Evolutionary conservation across 768 basidiomycete genomes (phyloP).

Genomic region (Gymnopilus dilepis): DNA sequence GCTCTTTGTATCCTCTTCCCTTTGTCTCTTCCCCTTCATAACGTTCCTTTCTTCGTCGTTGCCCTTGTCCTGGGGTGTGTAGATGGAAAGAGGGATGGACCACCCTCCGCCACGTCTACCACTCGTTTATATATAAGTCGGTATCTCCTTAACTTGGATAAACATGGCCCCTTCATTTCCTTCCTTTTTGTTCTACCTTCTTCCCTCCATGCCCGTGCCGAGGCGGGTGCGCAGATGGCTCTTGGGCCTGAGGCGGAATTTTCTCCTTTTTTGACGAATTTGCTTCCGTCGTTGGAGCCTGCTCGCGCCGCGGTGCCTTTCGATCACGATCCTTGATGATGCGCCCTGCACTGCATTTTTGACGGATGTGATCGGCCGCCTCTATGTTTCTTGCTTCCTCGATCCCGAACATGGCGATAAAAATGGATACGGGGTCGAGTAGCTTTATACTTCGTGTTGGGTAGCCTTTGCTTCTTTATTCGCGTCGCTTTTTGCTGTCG

Average conservation of each 20-base stretch:
- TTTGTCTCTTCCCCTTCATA: not conserved
- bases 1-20: not conserved
- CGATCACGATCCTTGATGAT: not conserved
- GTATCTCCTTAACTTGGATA: not conserved
- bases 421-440: not conserved
- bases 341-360: slow-evolving; percentile 2
- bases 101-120: not conserved
- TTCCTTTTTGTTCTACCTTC: not conserved
- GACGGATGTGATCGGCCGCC: slow-evolving; percentile 3
- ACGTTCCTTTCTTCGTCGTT: not conserved
- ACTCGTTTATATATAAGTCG: slow-evolving; percentile 1
- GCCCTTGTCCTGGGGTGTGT: not conserved
- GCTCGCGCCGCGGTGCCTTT: not conserved
- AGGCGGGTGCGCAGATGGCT: not conserved
- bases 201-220: not conserved
- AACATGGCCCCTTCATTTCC: not conserved
- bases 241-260: not conserved
- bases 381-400: not conserved
- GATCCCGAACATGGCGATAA: not conserved
- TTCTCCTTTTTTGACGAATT: not conserved
- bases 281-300: slow-evolving; percentile 5
- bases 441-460: not conserved
- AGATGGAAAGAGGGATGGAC: not conserved
- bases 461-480: not conserved
- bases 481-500: not conserved